Base-by-base conservation (phyloP, 2,329 filamentous ascomycete species). In the Xenosphaeropsis pyriputrescens region DNA sequence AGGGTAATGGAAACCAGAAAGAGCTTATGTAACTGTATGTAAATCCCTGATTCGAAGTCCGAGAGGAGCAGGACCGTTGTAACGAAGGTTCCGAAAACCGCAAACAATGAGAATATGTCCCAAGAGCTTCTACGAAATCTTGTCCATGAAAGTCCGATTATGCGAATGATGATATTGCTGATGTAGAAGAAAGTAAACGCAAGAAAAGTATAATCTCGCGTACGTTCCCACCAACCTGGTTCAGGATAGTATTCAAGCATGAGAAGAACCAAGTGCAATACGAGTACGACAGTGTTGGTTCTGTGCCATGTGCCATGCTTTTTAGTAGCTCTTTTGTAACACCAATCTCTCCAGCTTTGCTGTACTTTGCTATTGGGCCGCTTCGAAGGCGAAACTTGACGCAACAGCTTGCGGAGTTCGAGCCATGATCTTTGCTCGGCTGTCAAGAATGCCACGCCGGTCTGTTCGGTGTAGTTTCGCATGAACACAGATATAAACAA, bases 401-500 rank as follows among this genome's bases (percentile, higher is more conserved):
- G 74, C 30, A 98, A 65, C 17, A 95, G 67, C 59, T 98, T 98
- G 40, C 91, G 75, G 47, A 98, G 61, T 57, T 98, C 91, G 12
- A 98, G 72, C 91, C 91, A 98, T 0, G 89, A 94, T 48, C 91
- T 79, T 56, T 98, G 91, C 50, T 98, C 91, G 1, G 88, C 81
- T 1, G 91, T 98, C 50, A 98, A 64, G 56, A 89, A 98, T 2
- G 91, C 91, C 32, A 98, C 91, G 2, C 91, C 91, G 0, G 91
- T 98, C 59, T 96, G 88, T 59, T 98, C 91, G 0, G 91, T 98
- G 59, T 98, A 98, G 57, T 95, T 98, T 43, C 91, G 85, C 91
- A 98, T 98, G 58, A 98, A 98, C 43, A 98, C 91, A 40, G 91
- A 96, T 35, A 98, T 93, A 58, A 98, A 98, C 53, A 98, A 65